Evolutionary conservation across 495 filamentous ascomycete species (phyloP).

Genomic region (Achaetomiella virescens): DNA sequence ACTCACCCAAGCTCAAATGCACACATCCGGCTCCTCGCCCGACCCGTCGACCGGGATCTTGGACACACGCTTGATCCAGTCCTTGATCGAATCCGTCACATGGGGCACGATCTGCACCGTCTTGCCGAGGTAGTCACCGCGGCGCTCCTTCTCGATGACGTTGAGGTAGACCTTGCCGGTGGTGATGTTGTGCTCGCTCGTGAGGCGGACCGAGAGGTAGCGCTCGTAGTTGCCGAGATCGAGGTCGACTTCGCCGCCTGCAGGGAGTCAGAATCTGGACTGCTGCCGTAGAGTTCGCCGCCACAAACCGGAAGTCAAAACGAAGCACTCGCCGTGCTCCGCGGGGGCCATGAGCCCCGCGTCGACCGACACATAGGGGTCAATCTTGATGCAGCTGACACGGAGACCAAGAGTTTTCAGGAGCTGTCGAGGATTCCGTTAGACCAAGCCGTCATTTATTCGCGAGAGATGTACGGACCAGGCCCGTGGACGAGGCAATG

Average conservation of each 20-base stretch:
- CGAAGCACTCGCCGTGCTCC: constrained; percentile 48
- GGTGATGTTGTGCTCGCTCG: constrained; percentile 82
- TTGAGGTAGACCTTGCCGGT: constrained; percentile 91
- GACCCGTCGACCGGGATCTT: constrained; percentile 83
- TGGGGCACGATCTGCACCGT: constrained; percentile 95
- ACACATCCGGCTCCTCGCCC: constrained; percentile 78
- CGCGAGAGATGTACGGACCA: constrained; percentile 12
- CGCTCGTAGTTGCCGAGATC: constrained; percentile 94
- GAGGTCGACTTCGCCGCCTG: constrained; percentile 53
- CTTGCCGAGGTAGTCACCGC: constrained; percentile 80
- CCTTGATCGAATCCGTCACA: constrained; percentile 81
- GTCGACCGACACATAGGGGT: constrained; percentile 82
- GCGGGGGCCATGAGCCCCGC: constrained; percentile 64
- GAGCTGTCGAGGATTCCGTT: constrained; percentile 46
- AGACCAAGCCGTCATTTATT: constrained; percentile 8
- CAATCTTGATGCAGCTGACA: constrained; percentile 49
- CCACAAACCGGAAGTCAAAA: constrained; percentile 21
- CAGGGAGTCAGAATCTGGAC: not conserved
- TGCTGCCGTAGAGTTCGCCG: no score
- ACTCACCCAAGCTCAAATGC: constrained; percentile 57
- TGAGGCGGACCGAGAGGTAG: constrained; percentile 55
- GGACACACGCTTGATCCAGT: constrained; percentile 87
- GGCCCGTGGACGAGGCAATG: constrained; percentile 24
- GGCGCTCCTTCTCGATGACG: constrained; percentile 66
- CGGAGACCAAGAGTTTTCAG: constrained; percentile 78